Percentiles rank a stretch among this genome's conserved stretches.
phyloP scores from a whole-genome alignment of 805 yeast species.

The Candida verbasci region DNA sequence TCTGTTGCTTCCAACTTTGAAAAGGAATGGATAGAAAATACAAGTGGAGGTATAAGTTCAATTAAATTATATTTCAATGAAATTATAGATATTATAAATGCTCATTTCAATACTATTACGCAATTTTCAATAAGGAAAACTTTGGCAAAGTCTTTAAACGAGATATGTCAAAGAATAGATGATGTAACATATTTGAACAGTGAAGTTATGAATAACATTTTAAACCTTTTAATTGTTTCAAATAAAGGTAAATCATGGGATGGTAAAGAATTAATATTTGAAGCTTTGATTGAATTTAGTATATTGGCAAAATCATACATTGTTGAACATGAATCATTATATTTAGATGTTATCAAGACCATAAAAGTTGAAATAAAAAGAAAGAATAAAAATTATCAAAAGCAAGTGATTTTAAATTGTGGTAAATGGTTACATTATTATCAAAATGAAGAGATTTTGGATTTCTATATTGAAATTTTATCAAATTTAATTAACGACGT shows the following conservation, averaged over 20 bases:
- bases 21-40: constrained; percentile 71
- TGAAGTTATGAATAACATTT: constrained; percentile 25
- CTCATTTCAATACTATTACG: constrained; percentile 45
- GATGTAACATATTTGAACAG: constrained; percentile 22
- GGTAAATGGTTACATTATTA: constrained; percentile 46
- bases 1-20: constrained; percentile 48
- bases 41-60: constrained; percentile 70
- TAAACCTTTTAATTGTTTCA: constrained; percentile 53
- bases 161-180: constrained; percentile 46
- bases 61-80: constrained; percentile 67
- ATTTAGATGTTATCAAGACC: constrained; percentile 36
- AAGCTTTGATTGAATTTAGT: constrained; percentile 61
- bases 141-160: constrained; percentile 64
- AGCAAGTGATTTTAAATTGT: constrained; percentile 47
- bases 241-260: constrained; percentile 79
- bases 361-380: constrained; percentile 61
- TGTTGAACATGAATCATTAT: constrained; percentile 16
- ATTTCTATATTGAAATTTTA: constrained; percentile 34
- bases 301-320: constrained; percentile 41
- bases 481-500: constrained; percentile 30
- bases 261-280: constrained; percentile 76
- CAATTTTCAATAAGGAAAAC: constrained; percentile 64
- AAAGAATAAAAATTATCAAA: constrained; percentile 61
- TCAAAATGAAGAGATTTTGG: constrained; percentile 27
- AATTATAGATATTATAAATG: constrained; percentile 49